A percentile compares a stretch with the other conserved stretches of the same genome.
Conservation (phyloP, 805 yeast species). For the Teunomyces funiuensis region DNA sequence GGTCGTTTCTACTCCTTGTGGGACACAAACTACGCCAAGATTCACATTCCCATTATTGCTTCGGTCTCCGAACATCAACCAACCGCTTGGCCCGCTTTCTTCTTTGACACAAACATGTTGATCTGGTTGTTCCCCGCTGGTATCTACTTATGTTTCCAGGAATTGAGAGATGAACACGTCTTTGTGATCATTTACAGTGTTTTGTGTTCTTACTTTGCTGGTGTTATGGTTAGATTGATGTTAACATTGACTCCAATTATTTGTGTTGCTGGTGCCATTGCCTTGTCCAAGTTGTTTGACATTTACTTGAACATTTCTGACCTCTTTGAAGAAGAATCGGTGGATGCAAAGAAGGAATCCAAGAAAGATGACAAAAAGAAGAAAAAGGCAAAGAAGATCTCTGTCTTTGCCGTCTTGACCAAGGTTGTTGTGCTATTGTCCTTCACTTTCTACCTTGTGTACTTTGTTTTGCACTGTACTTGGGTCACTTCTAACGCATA, state of each 20-base stretch:
- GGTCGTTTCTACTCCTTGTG: constrained; percentile 98
- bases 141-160: constrained; percentile 85
- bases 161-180: constrained; percentile 86
- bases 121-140: constrained; percentile 99
- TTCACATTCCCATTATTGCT: constrained; percentile 97
- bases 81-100: constrained; percentile 99
- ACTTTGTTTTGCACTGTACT: constrained; percentile 92
- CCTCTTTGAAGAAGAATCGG: constrained; percentile 12
- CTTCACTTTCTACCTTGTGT: constrained; percentile 68
- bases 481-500: constrained; percentile 97
- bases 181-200: constrained; percentile 90
- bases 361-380: constrained; percentile 11
- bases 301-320: constrained; percentile 69
- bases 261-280: constrained; percentile 90
- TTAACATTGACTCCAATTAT: constrained; percentile 93
- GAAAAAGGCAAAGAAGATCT: constrained; percentile 14
- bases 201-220: constrained; percentile 95
- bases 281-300: constrained; percentile 81
- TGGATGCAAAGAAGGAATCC: constrained; percentile 3
- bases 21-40: constrained; percentile 97
- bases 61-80: constrained; percentile 99
- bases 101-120: constrained; percentile 87
- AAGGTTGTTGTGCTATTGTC: constrained; percentile 63
- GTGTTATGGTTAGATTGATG: constrained; percentile 98
- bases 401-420: constrained; percentile 46